Evolutionary conservation across 2,329 filamentous ascomycete genomes (phyloP).

Genomic region (Colletotrichum spaethianum): DNA sequence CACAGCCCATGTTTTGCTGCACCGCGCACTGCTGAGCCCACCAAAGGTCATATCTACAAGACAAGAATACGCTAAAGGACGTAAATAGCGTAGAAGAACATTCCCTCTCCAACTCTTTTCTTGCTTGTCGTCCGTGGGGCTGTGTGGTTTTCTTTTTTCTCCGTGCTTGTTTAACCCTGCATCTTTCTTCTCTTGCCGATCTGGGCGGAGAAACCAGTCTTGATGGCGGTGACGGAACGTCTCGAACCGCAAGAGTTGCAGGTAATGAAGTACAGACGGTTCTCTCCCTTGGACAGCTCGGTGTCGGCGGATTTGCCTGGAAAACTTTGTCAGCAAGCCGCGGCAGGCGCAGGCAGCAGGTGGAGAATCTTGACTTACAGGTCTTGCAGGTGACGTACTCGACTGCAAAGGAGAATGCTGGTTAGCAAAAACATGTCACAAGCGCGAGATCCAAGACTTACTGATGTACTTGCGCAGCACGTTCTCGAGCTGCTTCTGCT

Average conservation of each 20-base stretch:
- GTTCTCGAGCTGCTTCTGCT: conserved; percentile 99
- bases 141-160: background rate
- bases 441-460: conserved; percentile 59
- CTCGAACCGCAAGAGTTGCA: conserved; percentile 80
- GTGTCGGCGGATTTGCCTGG: conserved; percentile 84
- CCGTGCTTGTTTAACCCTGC: conserved; percentile 74
- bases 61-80: conserved; percentile 39
- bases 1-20: conserved; percentile 28
- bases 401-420: conserved; percentile 62
- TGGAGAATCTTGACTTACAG: conserved; percentile 62
- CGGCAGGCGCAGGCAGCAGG: background rate
- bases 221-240: conserved; percentile 96
- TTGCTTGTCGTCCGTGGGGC: conserved; percentile 12
- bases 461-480: conserved; percentile 95
- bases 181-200: conserved; percentile 99
- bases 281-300: conserved; percentile 98
- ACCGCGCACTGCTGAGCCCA: conserved; percentile 32
- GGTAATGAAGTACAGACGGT: conserved; percentile 94
- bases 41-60: conserved; percentile 38
- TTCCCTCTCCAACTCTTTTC: conserved; percentile 20
- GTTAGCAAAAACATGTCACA: conserved; percentile 48
- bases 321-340: background rate
- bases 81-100: conserved; percentile 39
- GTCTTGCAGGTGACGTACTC: conserved; percentile 99
- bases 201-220: conserved; percentile 99